Percentiles rank a stretch among this genome's conserved stretches.
Evolutionary conservation across 768 basidiomycete genomes (phyloP).

Genomic region (Psilocybe tampanensis): DNA sequence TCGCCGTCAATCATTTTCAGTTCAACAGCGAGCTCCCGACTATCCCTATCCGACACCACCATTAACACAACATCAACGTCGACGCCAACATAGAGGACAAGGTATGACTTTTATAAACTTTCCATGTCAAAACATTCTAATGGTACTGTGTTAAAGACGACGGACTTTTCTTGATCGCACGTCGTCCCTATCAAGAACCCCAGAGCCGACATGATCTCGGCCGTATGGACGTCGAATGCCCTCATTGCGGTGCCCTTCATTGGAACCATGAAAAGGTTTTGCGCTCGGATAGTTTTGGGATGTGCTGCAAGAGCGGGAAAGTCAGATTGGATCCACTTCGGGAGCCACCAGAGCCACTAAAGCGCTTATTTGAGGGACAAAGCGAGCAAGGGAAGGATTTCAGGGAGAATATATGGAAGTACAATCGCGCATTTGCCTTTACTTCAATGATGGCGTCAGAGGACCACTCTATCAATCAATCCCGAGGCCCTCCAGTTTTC

Average conservation of each 20-base stretch:
- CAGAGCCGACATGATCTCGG: constrained; percentile 31
- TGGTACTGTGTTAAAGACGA: no score
- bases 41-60: no score
- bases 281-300: constrained; percentile 27
- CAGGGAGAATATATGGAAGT: constrained; percentile 40
- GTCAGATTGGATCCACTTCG: constrained; percentile 27
- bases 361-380: constrained; percentile 16
- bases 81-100: no score
- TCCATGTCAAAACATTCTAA: no score
- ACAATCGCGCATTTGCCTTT: constrained; percentile 44
- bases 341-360: constrained; percentile 26
- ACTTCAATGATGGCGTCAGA: constrained; percentile 35
- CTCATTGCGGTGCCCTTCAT: constrained; percentile 35
- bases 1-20: no score
- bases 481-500: constrained; percentile 30
- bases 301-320: constrained; percentile 38
- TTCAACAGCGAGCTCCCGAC: no score
- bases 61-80: no score
- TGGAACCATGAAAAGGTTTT: constrained; percentile 31
- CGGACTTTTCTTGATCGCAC: constrained; percentile 16
- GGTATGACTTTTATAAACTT: no score
- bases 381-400: constrained; percentile 20
- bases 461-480: constrained; percentile 28
- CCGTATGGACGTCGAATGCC: constrained; percentile 36
- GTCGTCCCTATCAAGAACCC: constrained; percentile 20